phyloP scores from a whole-genome alignment of 768 basidiomycete genomes.

The Suillus cothurnatus region DNA sequence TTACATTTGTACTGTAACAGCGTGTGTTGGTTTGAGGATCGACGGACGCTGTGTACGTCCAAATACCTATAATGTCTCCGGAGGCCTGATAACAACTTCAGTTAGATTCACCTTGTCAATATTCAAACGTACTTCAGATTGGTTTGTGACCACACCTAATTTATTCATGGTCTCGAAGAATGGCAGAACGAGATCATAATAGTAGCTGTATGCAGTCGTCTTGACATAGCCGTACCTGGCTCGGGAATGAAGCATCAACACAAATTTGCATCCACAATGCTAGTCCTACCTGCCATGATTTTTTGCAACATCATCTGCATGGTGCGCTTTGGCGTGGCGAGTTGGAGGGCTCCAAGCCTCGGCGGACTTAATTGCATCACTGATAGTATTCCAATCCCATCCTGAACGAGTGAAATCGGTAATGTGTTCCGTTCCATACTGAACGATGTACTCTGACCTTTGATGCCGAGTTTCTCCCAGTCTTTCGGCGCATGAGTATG shows the following conservation, averaged over 20 bases:
- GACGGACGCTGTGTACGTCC: conserved; percentile 20
- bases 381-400: conserved; percentile 18
- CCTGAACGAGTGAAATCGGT: conserved; percentile 10
- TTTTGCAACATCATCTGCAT: conserved; percentile 13
- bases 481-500: conserved; percentile 3
- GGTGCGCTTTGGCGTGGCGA: conserved; percentile 14
- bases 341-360: conserved; percentile 21
- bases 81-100: conserved; percentile 11
- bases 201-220: conserved; percentile 20
- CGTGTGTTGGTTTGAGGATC: conserved; percentile 20
- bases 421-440: not conserved
- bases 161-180: conserved; percentile 22
- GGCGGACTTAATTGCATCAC: conserved; percentile 13
- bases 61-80: conserved; percentile 18
- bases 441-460: conserved; percentile 13
- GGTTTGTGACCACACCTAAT: conserved; percentile 16
- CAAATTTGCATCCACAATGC: not conserved
- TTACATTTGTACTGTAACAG: conserved; percentile 19
- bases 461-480: conserved; percentile 18
- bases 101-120: not conserved
- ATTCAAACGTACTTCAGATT: conserved; percentile 14
- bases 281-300: conserved; percentile 18
- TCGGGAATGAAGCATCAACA: not conserved
- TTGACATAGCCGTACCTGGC: conserved; percentile 17
- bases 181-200: conserved; percentile 16